Base-by-base conservation (phyloP, 2,329 filamentous ascomycete species). In the Plenodomus lindquistii region DNA sequence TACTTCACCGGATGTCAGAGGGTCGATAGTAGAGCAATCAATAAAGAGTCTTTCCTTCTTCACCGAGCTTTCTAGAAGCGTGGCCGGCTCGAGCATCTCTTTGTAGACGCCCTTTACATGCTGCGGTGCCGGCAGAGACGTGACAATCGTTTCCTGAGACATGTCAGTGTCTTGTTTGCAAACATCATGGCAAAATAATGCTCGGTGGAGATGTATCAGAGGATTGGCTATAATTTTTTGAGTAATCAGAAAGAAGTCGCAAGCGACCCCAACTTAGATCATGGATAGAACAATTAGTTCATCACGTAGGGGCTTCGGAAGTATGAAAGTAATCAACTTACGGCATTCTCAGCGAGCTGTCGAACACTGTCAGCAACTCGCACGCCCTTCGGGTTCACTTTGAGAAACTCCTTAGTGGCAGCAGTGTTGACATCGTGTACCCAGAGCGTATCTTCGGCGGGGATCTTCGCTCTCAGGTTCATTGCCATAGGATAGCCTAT, bases 1-100 rank as follows among this genome's bases (percentile, higher is more conserved):
- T 4, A 97, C 87, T 57, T 85, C 81, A 34, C 84, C 84, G 1
- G 92, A 97, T 2, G 91, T 90, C 24, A 85, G 85, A 0, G 92
- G 91, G 73, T 97, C 94, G 67, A 99, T 97, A 15, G 94, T 99
- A 3, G 93, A 97, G 73, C 89, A 93, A 73, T 99, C 94, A 67
- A 99, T 94, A 72, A 96, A 97, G 48, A 97, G 76, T 34, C 91
- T 86, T 48, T 86, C 77, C 42, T 80, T 81, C 35, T 77, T 75
- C 2, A 77, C 59, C 0, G 80, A 70, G 1, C 75, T 68, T 17
- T 79, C 65, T 24, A 81, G 77, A 4, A 86, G 77, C 5, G 73
- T 77, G 7, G 80, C 76, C 2, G 80, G 76, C 39, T 83, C 79
- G 37, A 96, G 78, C 68, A 97, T 91, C 45, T 86, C 81, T 39